Evolutionary conservation across 179 eudicot species (phyloP).

Genomic region (Actinidia arguta): DNA sequence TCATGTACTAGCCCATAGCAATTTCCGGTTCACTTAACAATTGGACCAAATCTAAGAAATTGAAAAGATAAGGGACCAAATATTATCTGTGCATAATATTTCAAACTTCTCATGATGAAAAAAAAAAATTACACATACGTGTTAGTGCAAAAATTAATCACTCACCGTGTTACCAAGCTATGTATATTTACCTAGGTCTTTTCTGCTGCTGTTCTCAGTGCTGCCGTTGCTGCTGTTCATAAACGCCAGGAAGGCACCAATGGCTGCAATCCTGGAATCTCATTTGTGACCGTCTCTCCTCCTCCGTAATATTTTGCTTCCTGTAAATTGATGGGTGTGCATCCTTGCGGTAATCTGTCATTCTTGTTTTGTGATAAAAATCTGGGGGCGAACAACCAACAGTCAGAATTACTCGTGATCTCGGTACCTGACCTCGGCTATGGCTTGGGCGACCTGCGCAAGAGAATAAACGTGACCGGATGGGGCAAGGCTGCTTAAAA

Average conservation of each 20-base stretch:
- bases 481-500: too few species aligned
- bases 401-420: too few species aligned
- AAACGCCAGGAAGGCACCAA: conserved; percentile 90
- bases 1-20: too few species aligned
- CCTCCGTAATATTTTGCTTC: conserved; percentile 44
- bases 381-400: too few species aligned
- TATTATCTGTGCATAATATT: too few species aligned
- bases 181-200: conserved; percentile 18
- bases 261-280: conserved; percentile 74
- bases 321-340: conserved; percentile 73
- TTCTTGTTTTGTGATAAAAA: conserved; percentile 60
- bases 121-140: neutral
- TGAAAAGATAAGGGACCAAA: too few species aligned
- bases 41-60: too few species aligned
- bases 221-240: conserved; percentile 41
- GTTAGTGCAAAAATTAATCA: neutral
- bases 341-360: conserved; percentile 74
- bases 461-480: too few species aligned
- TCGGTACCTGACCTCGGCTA: too few species aligned
- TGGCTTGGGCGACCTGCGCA: too few species aligned
- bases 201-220: conserved; percentile 5
- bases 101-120: too few species aligned
- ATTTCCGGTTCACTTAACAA: too few species aligned
- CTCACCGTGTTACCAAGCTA: neutral
- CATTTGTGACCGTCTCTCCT: conserved; percentile 53